Base-by-base conservation (phyloP, 495 filamentous ascomycete species). In the Talaromyces liani region DNA sequence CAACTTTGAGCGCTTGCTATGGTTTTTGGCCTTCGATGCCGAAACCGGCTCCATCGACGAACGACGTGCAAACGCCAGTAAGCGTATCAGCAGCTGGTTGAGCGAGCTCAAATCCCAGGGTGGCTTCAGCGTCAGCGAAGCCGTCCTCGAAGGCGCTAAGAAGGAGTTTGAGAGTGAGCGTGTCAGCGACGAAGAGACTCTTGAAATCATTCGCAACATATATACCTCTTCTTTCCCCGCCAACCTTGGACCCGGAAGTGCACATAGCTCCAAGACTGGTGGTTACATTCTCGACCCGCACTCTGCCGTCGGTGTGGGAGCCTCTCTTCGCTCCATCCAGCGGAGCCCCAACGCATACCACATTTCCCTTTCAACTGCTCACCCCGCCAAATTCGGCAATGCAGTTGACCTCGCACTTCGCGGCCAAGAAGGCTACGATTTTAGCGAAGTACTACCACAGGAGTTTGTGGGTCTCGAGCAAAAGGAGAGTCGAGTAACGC, bases 1-100 rank as follows among this genome's bases (percentile, higher is more conserved):
- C 73, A 98, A 98, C 80, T 97, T 98, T 73, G 94, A 98, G 80
- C 84, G 94, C 29, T 81, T 98, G 0, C 80, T 98, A n/a, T 97
- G 93, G 93, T 96, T 89, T 79, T 80, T 96, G 10, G 87, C 91
- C 1, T 87, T 88, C 73, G 79, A 87, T 63, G 85, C 83, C 65
- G 81, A 75, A 49, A 33, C 53, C 5, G 53, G 53, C 9, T 65
- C 69, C 16, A 64, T 69, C 8, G 69, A 77, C 9, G 70, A 77
- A 47, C 69, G 71, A 53, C 76, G 82, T 56, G 65, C 75, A 65
- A 69, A 75, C 63, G 76, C 76, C 54, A 70, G 72, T 56, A 68
- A 56, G 27, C 27, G 22, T 6, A 89, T 94, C 39, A 73, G 77
- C 39, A 65, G 66, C 47, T 97, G 93, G 93, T 83, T 91, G 62